Conservation (phyloP, 2,329 filamentous ascomycete species). For the Aspergillus neotritici region DNA sequence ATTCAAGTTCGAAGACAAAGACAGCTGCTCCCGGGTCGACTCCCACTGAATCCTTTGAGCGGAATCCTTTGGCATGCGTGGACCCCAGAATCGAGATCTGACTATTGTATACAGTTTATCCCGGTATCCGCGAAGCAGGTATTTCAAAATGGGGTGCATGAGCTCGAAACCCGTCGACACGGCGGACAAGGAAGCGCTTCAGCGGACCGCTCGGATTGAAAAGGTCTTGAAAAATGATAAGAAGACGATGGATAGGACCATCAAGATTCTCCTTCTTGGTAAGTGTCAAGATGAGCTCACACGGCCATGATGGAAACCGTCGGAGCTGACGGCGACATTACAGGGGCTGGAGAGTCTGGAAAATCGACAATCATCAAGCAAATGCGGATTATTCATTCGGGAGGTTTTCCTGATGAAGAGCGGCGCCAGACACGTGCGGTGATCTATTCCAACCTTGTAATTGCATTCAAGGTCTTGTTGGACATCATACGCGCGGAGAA, state of each 20-base stretch:
- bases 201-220: slow-evolving; percentile 65
- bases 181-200: slow-evolving; percentile 38
- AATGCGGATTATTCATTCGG: slow-evolving; percentile 95
- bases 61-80: background rate
- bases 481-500: slow-evolving; percentile 85
- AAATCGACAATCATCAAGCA: slow-evolving; percentile 98
- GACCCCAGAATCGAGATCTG: no score
- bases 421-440: slow-evolving; percentile 91
- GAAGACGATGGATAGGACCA: slow-evolving; percentile 77
- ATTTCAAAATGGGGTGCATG: slow-evolving; percentile 40
- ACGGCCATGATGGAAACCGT: background rate
- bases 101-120: background rate
- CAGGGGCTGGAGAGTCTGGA: slow-evolving; percentile 89
- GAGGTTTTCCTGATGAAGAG: slow-evolving; percentile 84
- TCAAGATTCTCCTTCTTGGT: slow-evolving; percentile 93
- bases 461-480: slow-evolving; percentile 83
- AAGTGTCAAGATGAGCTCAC: slow-evolving; percentile 29
- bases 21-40: no score
- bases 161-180: slow-evolving; percentile 37
- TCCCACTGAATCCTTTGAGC: background rate
- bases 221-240: slow-evolving; percentile 79
- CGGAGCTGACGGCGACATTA: background rate
- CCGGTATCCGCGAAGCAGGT: slow-evolving; percentile 4
- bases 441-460: slow-evolving; percentile 90
- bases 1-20: slow-evolving; percentile 9